A percentile compares a stretch with the other conserved stretches of the same genome.
Conservation (phyloP, 192 early-diverging fungal genomes). For the Backusella circina region DNA sequence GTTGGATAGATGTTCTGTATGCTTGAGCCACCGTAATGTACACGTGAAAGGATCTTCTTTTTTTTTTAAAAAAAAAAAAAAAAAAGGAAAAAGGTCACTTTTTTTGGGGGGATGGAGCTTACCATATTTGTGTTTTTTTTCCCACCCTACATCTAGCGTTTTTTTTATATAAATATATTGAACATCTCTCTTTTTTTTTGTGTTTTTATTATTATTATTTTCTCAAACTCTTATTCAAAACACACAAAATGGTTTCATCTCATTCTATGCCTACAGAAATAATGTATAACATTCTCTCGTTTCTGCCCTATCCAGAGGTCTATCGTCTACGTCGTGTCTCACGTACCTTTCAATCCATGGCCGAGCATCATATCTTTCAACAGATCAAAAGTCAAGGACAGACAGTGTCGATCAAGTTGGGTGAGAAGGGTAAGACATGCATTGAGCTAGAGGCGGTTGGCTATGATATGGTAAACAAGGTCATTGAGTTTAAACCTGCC, state of each 20-base stretch:
- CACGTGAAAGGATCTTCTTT: not conserved
- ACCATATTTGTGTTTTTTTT: constrained; percentile 5
- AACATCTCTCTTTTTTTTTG: not conserved
- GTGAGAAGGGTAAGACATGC: not conserved
- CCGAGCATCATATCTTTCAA: constrained; percentile 5
- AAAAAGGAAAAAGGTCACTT: not conserved
- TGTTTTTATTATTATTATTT: not conserved
- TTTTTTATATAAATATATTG: not conserved
- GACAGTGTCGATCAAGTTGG: constrained; percentile 11
- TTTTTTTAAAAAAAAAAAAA: too few species aligned
- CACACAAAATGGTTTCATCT: not conserved
- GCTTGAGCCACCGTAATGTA: not conserved
- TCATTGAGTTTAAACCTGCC: constrained; percentile 24
- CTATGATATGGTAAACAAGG: constrained; percentile 20
- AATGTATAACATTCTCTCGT: constrained; percentile 15
- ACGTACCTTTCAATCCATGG: not conserved
- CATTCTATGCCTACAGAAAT: constrained; percentile 18
- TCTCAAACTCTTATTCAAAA: not conserved
- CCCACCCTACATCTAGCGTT: not conserved
- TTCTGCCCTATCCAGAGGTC: constrained; percentile 11
- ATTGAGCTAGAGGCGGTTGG: constrained; percentile 6
- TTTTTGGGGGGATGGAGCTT: not conserved
- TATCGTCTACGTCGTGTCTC: constrained; percentile 18
- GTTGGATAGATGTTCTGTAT: not conserved
- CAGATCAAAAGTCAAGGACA: not conserved